Base-by-base conservation (phyloP, 2,329 filamentous ascomycete genomes). In the Aspergillus ustus region DNA sequence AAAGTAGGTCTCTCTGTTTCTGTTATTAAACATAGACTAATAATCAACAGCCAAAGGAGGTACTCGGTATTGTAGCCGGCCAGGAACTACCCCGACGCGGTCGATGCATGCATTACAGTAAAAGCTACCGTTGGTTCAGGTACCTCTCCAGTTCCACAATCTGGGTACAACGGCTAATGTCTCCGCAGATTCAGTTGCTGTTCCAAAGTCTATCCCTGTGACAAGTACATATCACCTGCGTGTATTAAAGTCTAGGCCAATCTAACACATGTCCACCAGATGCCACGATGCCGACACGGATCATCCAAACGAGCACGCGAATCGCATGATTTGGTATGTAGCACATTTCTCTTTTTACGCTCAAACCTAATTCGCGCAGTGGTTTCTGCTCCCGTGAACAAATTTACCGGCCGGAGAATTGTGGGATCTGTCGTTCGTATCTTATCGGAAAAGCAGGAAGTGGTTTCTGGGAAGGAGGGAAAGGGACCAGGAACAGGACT, bases 391-490 rank as follows among this genome's bases (percentile, higher is more conserved):
- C 89, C 65, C 82, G 92, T 55, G 92, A 96, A 80, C 91, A 94
- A 78, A 88, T 88, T 66, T 96, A 92, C 76, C 82, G 87, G 22
- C 87, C 90, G 1, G 90, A 93, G 71, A 88, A 89, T 63, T 96
- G 92, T 74, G 83, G 81, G 1, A 87, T 91, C 70, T 96, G 92
- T 72, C 89, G 89, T 52, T 81, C 88, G 37, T 85, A 83, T 53
- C 84, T 95, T 13, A 83, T 93, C 56, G 88, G 90, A 66, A 89
- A 87, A 71, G 85, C 86, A 3, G 80, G 81, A 7, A 81, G 80
- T 48, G 92, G 92, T 0, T 96, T 93, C 77, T 96, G 92, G 92
- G 92, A 96, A 79, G 92, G 92, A 11, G 92, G 92, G 1, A 92
- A 90, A 74, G 91, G 91, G 1, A 93, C 91, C n/a, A 81, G 91